Percentiles rank a stretch among this genome's conserved stretches.
Conservation (phyloP, 805 yeast genomes). For the Grigorovia jiainica region DNA sequence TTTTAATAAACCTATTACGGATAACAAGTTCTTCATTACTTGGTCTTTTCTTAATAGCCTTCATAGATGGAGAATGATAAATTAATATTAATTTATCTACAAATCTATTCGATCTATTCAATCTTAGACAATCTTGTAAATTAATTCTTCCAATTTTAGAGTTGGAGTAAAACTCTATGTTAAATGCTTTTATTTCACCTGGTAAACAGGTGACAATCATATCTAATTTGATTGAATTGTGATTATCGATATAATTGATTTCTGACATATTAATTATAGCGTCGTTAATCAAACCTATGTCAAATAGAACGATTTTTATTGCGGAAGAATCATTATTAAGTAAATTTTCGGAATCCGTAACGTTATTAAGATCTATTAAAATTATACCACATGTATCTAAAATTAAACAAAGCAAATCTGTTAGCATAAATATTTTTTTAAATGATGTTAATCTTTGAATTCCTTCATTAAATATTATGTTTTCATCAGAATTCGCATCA, state of each 20-base stretch:
- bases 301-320: constrained; percentile 12
- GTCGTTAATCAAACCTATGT: constrained; percentile 20
- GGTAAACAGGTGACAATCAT: constrained; percentile 14
- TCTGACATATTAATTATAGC: constrained; percentile 10
- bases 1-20: background rate
- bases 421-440: constrained; percentile 19
- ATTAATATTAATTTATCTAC: constrained; percentile 17
- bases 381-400: constrained; percentile 18
- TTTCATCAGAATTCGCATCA: background rate
- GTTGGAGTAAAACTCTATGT: constrained; percentile 12
- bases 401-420: constrained; percentile 14
- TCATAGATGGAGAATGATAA: constrained; percentile 2
- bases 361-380: constrained; percentile 11
- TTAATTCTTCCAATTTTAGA: constrained; percentile 14
- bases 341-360: constrained; percentile 7
- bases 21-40: background rate
- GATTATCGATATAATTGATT: constrained; percentile 4
- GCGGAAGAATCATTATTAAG: constrained; percentile 5
- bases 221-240: constrained; percentile 8
- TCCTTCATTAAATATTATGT: background rate
- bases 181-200: constrained; percentile 16
- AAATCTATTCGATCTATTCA: constrained; percentile 9
- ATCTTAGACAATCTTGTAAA: constrained; percentile 14
- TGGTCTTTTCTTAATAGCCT: background rate
- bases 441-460: constrained; percentile 11